Evolutionary conservation across 345 rosid species (phyloP).

Genomic region (Firmiana major): DNA sequence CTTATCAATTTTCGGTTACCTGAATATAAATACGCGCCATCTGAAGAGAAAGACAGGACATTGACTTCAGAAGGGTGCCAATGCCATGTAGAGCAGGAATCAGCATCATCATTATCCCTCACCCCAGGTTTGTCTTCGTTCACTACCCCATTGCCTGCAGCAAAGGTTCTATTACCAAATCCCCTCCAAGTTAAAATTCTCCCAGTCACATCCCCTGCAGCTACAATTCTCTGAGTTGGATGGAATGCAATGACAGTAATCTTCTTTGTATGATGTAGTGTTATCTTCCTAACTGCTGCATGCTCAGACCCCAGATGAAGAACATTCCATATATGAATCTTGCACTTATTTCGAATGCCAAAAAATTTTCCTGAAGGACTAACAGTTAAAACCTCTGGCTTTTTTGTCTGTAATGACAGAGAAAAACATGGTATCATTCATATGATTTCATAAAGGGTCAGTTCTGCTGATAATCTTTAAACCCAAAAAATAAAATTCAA

Average conservation of each 20-base stretch:
- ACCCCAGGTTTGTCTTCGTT: conserved; percentile 77
- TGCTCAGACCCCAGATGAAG: conserved; percentile 48
- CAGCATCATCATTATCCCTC: conserved; percentile 87
- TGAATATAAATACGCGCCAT: conserved; percentile 86
- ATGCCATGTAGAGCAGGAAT: conserved; percentile 89
- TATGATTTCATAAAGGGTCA: neutral
- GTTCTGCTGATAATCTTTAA: neutral
- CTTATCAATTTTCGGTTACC: conserved; percentile 37
- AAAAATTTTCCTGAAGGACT: conserved; percentile 63
- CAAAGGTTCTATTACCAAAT: conserved; percentile 56
- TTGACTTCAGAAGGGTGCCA: conserved; percentile 81
- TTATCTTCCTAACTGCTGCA: conserved; percentile 45
- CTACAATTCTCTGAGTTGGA: conserved; percentile 71
- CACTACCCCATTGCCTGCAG: conserved; percentile 21
- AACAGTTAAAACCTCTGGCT: conserved; percentile 52
- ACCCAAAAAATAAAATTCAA: neutral
- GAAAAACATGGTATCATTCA: neutral
- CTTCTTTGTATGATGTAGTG: conserved; percentile 76
- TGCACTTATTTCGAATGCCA: conserved; percentile 54
- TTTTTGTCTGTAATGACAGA: conserved; percentile 47
- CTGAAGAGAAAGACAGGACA: conserved; percentile 75
- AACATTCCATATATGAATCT: conserved; percentile 68
- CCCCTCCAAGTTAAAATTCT: conserved; percentile 92
- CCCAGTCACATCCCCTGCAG: conserved; percentile 89
- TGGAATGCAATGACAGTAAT: conserved; percentile 74